These are phyloP conservation scores for Macrophomina phaseolina DNA, from an alignment of 2,329 filamentous ascomycete species.

Conservation along the genomic window DNA sequence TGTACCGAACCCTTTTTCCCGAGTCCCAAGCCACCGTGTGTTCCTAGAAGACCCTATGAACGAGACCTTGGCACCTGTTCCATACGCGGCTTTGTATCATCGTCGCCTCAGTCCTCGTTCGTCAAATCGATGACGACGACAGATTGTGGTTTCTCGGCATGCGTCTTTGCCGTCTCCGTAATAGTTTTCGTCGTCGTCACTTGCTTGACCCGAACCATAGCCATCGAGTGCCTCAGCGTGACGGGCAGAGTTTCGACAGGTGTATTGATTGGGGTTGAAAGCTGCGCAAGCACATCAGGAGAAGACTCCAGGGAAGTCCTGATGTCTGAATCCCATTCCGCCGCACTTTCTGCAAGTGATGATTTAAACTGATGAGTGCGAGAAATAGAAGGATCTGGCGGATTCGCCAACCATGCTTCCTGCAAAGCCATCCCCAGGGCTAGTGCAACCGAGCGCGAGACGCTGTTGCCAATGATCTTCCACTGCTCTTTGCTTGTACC, in stretches of 20 bases:
- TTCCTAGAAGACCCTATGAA: no score
- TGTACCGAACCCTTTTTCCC: no score
- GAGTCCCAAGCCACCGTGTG: no score
- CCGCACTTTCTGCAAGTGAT: not conserved
- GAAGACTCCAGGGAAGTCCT: not conserved
- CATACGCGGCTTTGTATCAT: no score
- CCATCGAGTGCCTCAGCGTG: no score
- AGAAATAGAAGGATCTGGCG: conserved; percentile 35
- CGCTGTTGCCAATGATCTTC: conserved; percentile 76
- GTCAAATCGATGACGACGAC: not conserved
- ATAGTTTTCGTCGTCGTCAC: no score
- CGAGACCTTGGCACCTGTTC: no score
- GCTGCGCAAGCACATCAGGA: not conserved
- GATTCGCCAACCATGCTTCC: conserved; percentile 59
- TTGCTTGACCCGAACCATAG: no score
- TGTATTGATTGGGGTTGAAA: not conserved
- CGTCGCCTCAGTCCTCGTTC: not conserved
- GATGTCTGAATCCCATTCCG: not conserved
- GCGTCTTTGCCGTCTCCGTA: no score
- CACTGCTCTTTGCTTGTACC: conserved; percentile 63
- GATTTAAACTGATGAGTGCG: not conserved
- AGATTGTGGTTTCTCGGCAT: not conserved
- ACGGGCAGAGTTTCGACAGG: no score
- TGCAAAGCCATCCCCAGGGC: conserved; percentile 69
- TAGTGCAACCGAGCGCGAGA: conserved; percentile 71